Evolutionary conservation across 495 filamentous ascomycete species (phyloP).

Genomic region (Hypoxylon trugodes): DNA sequence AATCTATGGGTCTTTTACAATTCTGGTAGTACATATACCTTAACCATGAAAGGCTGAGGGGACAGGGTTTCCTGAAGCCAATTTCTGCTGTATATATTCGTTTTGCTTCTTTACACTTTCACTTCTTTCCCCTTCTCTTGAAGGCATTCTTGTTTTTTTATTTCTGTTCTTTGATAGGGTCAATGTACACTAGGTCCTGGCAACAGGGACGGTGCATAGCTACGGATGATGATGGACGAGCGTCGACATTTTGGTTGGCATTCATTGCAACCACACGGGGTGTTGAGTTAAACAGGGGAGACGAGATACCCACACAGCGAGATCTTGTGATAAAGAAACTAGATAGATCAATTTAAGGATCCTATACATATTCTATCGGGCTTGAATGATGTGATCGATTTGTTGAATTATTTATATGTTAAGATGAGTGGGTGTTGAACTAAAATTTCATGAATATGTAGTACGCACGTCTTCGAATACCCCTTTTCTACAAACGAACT

Average conservation of each 20-base stretch:
- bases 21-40: conserved; percentile 10
- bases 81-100: conserved; percentile 24
- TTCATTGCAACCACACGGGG: too few relatives aligned
- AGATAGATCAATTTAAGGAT: too few relatives aligned
- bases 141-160: conserved; percentile 1
- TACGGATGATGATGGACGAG: background rate
- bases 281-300: too few relatives aligned
- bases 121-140: conserved; percentile 1
- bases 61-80: conserved; percentile 17
- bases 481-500: too few relatives aligned
- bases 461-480: too few relatives aligned
- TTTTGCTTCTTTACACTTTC: conserved; percentile 22
- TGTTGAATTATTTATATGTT: too few relatives aligned
- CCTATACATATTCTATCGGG: too few relatives aligned
- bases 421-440: too few relatives aligned
- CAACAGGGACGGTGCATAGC: conserved; percentile 4
- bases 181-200: background rate
- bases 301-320: too few relatives aligned
- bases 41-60: background rate
- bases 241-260: background rate
- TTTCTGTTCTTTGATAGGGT: conserved; percentile 3
- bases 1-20: background rate
- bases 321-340: too few relatives aligned
- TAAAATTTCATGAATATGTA: too few relatives aligned
- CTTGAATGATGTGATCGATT: too few relatives aligned